Evolutionary conservation across 1,284 basidiomycete species (phyloP), one percentile per base, ranked within the genome.

Genomic region (Papiliotrema laurentii): DNA sequence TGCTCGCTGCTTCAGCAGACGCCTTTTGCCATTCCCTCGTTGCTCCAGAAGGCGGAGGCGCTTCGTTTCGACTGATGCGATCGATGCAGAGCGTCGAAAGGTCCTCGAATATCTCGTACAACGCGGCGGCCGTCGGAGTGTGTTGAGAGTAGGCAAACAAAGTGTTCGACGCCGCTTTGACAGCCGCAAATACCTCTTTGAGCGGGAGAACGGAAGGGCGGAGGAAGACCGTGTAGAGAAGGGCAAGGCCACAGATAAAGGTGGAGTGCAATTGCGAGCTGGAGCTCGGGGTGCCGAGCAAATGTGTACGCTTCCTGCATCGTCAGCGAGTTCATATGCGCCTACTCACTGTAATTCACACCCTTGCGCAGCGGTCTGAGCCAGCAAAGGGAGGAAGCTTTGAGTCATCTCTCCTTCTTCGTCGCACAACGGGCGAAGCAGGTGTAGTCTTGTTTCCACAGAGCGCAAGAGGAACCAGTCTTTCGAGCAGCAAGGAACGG

Each of bases 161-260:
- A 7, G 58, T 59, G 24, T 56, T 56, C 13, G 58, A 59, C 1
- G 58, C 52, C 1, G 58, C 52, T 43, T 59, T 59, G 47, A 59
- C 50, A 4, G 51, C 58, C 4, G 46, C 30, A 35, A 59, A 59
- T 14, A 59, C 44, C 5, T 56, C 50, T 31, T 35, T 40, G 9
- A 56, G 36, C 0, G 58, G 58, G 11, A 59, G 40, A 5, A 54
- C 39, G 24, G 30, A 31, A 2, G 58, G 58, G n/a, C 42, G 44
- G 5, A 55, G 49, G 51, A 56, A 59, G 18, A 54, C 36, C 14
- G 58, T 36, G 48, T 59, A 56, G 4, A 59, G 55, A 18, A 59
- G 33, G 16, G 55, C 53, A 13, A 56, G 47, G 4, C 58, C 58
- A 43, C 58, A 59, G 31, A 55, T 59, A 33, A 59, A 59, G 7